phyloP scores from a whole-genome alignment of 2,329 filamentous ascomycete genomes.

The Diplodia mutila region DNA sequence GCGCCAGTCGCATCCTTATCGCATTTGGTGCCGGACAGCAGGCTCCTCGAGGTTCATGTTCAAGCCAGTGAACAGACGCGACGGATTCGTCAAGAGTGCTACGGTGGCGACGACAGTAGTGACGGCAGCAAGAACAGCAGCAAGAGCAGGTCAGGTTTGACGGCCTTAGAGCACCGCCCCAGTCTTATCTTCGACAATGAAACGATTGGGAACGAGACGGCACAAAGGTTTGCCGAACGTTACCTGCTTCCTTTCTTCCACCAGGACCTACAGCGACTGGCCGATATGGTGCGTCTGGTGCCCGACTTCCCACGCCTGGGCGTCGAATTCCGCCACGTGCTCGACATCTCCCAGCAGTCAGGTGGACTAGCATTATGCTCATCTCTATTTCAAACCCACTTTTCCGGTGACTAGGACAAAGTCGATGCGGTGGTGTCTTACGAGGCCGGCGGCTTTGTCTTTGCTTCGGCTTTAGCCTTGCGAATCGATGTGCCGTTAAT shows the following conservation, averaged over 20 bases:
- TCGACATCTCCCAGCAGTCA: slow-evolving; percentile 57
- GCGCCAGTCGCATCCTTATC: slow-evolving; percentile 59
- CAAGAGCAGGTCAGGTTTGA: slow-evolving; percentile 31
- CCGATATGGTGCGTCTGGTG: slow-evolving; percentile 54
- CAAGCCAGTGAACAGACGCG: slow-evolving; percentile 46
- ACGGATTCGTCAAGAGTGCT: slow-evolving; percentile 38
- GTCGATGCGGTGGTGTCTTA: slow-evolving; percentile 56
- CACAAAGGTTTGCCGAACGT: slow-evolving; percentile 47
- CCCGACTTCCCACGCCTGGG: slow-evolving; percentile 56
- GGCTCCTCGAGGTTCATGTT: slow-evolving; percentile 60
- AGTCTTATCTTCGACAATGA: slow-evolving; percentile 59
- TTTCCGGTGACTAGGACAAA: slow-evolving; percentile 52
- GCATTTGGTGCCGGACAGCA: slow-evolving; percentile 58
- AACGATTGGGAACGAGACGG: slow-evolving; percentile 43
- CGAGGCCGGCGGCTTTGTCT: slow-evolving; percentile 62
- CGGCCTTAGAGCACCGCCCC: slow-evolving; percentile 43
- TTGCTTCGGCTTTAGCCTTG: slow-evolving; percentile 55
- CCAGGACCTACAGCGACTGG: slow-evolving; percentile 52
- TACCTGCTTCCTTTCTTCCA: slow-evolving; percentile 53
- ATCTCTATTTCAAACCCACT: slow-evolving; percentile 54
- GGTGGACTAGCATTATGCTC: slow-evolving; percentile 58
- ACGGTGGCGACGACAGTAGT: slow-evolving; percentile 27
- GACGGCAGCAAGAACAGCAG: slow-evolving; percentile 6
- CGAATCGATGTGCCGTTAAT: slow-evolving; percentile 50
- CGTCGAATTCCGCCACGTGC: slow-evolving; percentile 63